Evolutionary conservation across 225 moss, liverwort and hornwort species (phyloP).

Genomic region (Ulota crispa): DNA sequence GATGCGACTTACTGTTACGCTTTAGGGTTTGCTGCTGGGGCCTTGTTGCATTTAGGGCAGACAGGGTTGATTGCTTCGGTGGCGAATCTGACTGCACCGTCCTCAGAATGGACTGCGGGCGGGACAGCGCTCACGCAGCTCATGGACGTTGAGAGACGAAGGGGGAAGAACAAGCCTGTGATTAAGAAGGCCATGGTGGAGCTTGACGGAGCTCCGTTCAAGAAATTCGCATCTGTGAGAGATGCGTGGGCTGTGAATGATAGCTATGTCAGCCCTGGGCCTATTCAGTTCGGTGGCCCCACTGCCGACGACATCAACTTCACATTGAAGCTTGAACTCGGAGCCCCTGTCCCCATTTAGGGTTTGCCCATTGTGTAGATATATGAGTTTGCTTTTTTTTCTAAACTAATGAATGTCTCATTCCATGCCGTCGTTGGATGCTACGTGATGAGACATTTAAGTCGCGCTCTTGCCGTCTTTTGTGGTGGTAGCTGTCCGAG

Average conservation of each 20-base stretch:
- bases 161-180: slow-evolving; percentile 90
- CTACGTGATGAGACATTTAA: neutral
- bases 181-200: slow-evolving; percentile 99
- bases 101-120: slow-evolving; percentile 75
- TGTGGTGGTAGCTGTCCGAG: slow-evolving; percentile 5
- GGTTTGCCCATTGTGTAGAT: neutral
- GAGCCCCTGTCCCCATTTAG: slow-evolving; percentile 36
- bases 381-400: neutral
- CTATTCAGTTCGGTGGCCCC: slow-evolving; percentile 44
- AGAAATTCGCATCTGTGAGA: slow-evolving; percentile 61
- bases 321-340: slow-evolving; percentile 60
- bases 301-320: slow-evolving; percentile 49
- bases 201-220: slow-evolving; percentile 73
- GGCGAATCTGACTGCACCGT: slow-evolving; percentile 64
- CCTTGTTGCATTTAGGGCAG: slow-evolving; percentile 71
- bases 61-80: slow-evolving; percentile 88
- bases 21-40: slow-evolving; percentile 73
- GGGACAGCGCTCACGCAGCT: slow-evolving; percentile 87
- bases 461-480: neutral
- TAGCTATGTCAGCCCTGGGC: slow-evolving; percentile 75
- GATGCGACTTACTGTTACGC: slow-evolving; percentile 87
- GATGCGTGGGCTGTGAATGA: slow-evolving; percentile 76
- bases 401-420: neutral
- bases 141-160: slow-evolving; percentile 89
- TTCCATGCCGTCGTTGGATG: slow-evolving; percentile 5